Conservation (phyloP, 768 basidiomycete genomes). For the Gelatoporia subvermispora region DNA sequence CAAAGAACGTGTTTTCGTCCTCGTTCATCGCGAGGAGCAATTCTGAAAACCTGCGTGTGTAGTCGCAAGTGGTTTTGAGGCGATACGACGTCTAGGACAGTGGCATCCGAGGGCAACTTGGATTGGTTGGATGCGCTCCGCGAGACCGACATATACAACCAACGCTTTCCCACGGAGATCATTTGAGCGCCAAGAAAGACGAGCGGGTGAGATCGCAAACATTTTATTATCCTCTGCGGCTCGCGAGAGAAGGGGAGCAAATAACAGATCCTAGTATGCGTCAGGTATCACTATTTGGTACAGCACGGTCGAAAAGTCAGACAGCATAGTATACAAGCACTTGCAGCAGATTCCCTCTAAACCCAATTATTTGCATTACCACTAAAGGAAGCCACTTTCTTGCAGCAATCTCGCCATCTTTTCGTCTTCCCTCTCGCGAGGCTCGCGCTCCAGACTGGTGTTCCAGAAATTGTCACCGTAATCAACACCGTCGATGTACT, state of each 20-base stretch:
- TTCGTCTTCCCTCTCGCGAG: slow-evolving; percentile 92
- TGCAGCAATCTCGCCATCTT: slow-evolving; percentile 90
- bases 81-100: too few relatives aligned
- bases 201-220: too few relatives aligned
- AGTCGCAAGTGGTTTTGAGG: too few relatives aligned
- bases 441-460: slow-evolving; percentile 82
- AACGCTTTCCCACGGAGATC: too few relatives aligned
- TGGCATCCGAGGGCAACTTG: too few relatives aligned
- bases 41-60: too few relatives aligned
- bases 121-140: too few relatives aligned
- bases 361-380: neutral
- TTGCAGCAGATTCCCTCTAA: neutral
- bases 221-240: too few relatives aligned
- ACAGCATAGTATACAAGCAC: slow-evolving; percentile 2
- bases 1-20: slow-evolving; percentile 57
- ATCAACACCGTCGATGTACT: slow-evolving; percentile 62
- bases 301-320: slow-evolving; percentile 1
- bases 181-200: too few relatives aligned
- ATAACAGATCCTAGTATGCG: too few relatives aligned
- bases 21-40: slow-evolving; percentile 8
- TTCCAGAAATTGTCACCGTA: slow-evolving; percentile 80
- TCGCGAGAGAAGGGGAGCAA: too few relatives aligned
- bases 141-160: too few relatives aligned
- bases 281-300: slow-evolving; percentile 4
- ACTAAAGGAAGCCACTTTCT: slow-evolving; percentile 67